Base-by-base conservation (phyloP, 257 asterid species). In the Solanum tarapatanum region DNA sequence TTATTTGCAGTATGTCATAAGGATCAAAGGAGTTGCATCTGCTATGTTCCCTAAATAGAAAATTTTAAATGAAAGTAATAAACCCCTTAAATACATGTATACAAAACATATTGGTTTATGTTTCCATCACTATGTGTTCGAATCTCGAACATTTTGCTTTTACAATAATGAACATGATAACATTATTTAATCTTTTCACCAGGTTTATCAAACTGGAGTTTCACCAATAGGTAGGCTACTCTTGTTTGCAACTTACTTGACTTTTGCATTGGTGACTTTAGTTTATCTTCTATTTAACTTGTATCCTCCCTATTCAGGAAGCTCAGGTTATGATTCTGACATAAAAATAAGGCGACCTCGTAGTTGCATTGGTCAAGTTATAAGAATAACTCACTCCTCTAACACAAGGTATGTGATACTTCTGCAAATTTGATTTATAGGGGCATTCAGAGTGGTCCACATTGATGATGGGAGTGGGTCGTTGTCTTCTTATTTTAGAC, bases 361-460 rank as follows among this genome's bases (percentile, higher is more conserved):
- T 83, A 94, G 92, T 90, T 97, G 99, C 93, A 93, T 94, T 87
- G 98, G 98, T 23, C 89, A 93, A 82, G 90, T 96, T n/a, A 91
- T 97, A 84, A 91, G 92, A 86, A 87, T 95, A 87, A 86, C 82
- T 85, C 91, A 84, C 87, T 87, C 89, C 86, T 89, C 93, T 35
- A 93, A 94, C 87, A 88, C 88, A 87, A 95, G 99, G 98, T 94
- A 92, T 32, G 64, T 6, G 33, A 79, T 35, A 45, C 82, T 82
- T 23, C 28, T 12, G 19, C 43, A 16, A 45, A 82, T 48, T 82
- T 82, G 70, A 17, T 48, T 82, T 82, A 82, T 41, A 17, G 84
- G 64, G 16, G 24, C 17, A 9, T 79, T 79, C 24, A 43, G 14
- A 79, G 36, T 43, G 84, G 12, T 79, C 37, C 64, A 26, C 26